Evolutionary conservation across 805 yeast species (phyloP).

Genomic region (Cyberlindnera xylosilytica): DNA sequence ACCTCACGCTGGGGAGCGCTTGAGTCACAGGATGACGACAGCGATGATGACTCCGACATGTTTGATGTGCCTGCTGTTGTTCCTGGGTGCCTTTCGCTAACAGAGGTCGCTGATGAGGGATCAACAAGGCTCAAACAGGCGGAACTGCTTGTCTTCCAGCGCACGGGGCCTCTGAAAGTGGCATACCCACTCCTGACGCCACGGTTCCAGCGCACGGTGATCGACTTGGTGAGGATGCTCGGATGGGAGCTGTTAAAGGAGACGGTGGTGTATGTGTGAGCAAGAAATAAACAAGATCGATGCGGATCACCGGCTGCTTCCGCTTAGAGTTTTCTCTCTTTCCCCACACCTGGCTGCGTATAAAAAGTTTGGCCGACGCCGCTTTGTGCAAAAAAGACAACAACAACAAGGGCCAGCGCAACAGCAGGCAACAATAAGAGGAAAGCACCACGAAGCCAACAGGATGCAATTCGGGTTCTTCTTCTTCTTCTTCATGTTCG

Average conservation of each 20-base stretch:
- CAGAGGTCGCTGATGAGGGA: not conserved
- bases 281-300: not conserved
- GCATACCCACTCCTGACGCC: not conserved
- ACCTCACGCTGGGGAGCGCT: not conserved
- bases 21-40: not conserved
- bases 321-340: no score
- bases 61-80: slow-evolving; percentile 9
- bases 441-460: no score
- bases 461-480: no score
- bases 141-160: slow-evolving; percentile 1
- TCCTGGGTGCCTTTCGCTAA: slow-evolving; percentile 3
- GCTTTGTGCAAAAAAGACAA: no score
- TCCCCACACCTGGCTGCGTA: no score
- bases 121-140: not conserved
- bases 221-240: slow-evolving; percentile 7
- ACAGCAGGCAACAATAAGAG: no score
- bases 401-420: no score
- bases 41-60: slow-evolving; percentile 2
- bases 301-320: not conserved
- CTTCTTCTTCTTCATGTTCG: no score
- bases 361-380: no score
- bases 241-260: slow-evolving; percentile 13
- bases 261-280: slow-evolving; percentile 1
- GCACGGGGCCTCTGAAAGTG: not conserved
- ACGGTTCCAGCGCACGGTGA: slow-evolving; percentile 2